These are phyloP conservation scores for Piromyces finnis DNA, from an alignment of 192 early-diverging fungal species.

Conservation along the genomic window DNA sequence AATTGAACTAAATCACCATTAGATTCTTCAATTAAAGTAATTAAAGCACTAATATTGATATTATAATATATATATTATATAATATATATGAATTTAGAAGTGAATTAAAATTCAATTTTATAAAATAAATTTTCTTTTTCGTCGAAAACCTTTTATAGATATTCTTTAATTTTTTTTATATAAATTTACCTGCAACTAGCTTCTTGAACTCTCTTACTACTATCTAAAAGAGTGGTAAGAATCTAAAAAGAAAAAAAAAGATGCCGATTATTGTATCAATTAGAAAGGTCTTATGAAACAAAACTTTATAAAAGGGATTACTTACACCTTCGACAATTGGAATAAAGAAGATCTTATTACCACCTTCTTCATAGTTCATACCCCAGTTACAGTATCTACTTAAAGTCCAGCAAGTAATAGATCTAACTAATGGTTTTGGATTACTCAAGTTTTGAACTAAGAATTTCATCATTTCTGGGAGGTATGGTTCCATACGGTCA, in stretches of 20 bases:
- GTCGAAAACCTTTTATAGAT: too few relatives aligned
- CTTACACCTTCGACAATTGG: background rate
- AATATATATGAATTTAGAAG: too few relatives aligned
- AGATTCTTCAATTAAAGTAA: slow-evolving; percentile 89
- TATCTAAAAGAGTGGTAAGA: slow-evolving; percentile 70
- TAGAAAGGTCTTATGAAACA: too few relatives aligned
- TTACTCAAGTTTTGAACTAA: slow-evolving; percentile 64
- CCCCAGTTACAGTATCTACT: slow-evolving; percentile 79
- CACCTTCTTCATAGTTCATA: background rate
- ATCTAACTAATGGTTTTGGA: slow-evolving; percentile 76
- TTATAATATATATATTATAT: too few relatives aligned
- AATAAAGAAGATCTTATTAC: slow-evolving; percentile 1
- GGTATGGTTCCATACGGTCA: slow-evolving; percentile 71
- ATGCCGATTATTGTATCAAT: too few relatives aligned
- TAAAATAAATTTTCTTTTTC: too few relatives aligned
- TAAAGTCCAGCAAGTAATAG: slow-evolving; percentile 97
- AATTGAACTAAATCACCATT: slow-evolving; percentile 62
- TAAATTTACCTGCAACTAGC: too few relatives aligned
- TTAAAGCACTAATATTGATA: slow-evolving; percentile 79
- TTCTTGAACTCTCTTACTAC: slow-evolving; percentile 96
- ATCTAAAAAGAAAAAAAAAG: slow-evolving; percentile 2
- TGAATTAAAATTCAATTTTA: too few relatives aligned
- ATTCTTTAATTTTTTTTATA: too few relatives aligned
- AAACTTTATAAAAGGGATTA: too few relatives aligned
- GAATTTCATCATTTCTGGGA: slow-evolving; percentile 72